These are phyloP conservation scores for Amanita molliuscula DNA, from an alignment of 768 basidiomycete species.

Conservation along the genomic window DNA sequence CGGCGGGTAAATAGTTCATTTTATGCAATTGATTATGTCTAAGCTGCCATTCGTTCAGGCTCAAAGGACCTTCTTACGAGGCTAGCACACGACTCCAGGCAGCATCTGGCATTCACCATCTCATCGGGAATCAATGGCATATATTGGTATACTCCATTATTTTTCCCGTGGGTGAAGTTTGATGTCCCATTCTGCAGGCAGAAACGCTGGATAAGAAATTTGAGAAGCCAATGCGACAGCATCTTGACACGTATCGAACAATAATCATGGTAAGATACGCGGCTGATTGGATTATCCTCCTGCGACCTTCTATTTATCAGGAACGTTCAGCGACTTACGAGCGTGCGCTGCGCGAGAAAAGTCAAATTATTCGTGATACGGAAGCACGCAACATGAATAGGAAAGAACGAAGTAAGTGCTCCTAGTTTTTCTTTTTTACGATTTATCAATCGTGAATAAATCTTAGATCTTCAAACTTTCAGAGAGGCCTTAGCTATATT, in stretches of 20 bases:
- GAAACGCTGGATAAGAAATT: constrained; percentile 82
- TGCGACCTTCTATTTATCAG: constrained; percentile 20
- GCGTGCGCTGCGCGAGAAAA: constrained; percentile 71
- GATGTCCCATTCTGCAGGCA: constrained; percentile 34
- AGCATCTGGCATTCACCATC: constrained; percentile 80
- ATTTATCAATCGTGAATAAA: neutral
- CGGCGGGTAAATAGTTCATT: constrained; percentile 46
- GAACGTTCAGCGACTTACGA: constrained; percentile 85
- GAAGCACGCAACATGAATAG: constrained; percentile 78
- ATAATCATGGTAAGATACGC: constrained; percentile 47
- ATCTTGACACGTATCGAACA: constrained; percentile 69
- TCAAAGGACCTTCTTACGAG: constrained; percentile 76
- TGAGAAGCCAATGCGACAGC: constrained; percentile 81
- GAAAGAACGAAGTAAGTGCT: constrained; percentile 69
- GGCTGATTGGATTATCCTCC: neutral
- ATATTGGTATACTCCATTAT: constrained; percentile 51
- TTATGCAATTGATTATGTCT: constrained; percentile 1
- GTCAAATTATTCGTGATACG: constrained; percentile 73
- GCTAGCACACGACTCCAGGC: constrained; percentile 76
- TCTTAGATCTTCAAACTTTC: constrained; percentile 76
- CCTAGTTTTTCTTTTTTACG: neutral
- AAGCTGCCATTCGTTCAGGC: constrained; percentile 24
- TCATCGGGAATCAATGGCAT: constrained; percentile 90
- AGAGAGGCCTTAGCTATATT: constrained; percentile 72
- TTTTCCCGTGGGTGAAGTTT: constrained; percentile 2